These are phyloP conservation scores for Epichloe festucae DNA, from an alignment of 2,329 filamentous ascomycete species.

Conservation along the genomic window DNA sequence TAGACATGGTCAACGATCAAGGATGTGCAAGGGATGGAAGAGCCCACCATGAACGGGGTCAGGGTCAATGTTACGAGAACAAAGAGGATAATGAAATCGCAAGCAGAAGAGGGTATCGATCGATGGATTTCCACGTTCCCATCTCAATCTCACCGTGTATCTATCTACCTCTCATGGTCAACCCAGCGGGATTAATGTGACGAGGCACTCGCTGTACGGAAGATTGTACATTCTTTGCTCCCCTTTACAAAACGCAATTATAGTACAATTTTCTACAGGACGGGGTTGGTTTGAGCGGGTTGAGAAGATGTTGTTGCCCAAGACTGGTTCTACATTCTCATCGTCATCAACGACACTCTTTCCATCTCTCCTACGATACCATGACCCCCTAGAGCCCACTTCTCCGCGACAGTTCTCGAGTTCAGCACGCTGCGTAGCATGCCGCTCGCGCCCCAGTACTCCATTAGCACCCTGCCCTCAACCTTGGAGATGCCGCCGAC, in stretches of 20 bases:
- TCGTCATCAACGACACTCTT: conserved; percentile 41
- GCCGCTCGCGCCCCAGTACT: conserved; percentile 86
- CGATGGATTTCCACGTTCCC: background rate
- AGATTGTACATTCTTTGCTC: background rate
- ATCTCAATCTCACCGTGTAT: no score
- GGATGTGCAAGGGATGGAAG: background rate
- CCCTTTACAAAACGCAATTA: background rate
- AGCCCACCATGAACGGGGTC: background rate
- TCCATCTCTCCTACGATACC: conserved; percentile 82
- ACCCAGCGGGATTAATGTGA: no score
- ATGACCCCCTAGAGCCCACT: conserved; percentile 74
- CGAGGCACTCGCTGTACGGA: no score
- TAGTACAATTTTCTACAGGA: background rate
- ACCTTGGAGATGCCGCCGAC: conserved; percentile 57
- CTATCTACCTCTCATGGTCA: no score
- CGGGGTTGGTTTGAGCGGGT: no score
- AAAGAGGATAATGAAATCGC: background rate
- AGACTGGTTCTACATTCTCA: conserved; percentile 26
- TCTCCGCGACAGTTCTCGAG: conserved; percentile 59
- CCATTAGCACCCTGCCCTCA: conserved; percentile 70
- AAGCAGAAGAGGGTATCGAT: background rate
- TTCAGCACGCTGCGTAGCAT: conserved; percentile 59
- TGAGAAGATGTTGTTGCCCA: no score
- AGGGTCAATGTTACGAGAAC: background rate
- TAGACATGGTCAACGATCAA: background rate